Conservation (phyloP, 2,329 filamentous ascomycete genomes). For the Calonectria pseudoreteaudii region DNA sequence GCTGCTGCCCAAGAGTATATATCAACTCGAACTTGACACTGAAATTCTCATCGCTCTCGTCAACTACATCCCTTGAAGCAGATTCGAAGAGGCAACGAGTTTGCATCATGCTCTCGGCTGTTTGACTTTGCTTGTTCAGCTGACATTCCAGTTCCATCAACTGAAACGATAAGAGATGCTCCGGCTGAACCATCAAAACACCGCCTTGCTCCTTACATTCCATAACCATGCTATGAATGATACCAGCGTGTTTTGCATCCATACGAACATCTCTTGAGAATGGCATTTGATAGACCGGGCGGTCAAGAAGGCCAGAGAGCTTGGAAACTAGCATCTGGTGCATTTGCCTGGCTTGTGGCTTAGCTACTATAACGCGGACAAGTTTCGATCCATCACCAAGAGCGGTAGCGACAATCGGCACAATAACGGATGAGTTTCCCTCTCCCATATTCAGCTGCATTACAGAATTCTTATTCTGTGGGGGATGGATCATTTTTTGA, state of each 20-base stretch:
- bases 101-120: slow-evolving; percentile 51
- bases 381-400: slow-evolving; percentile 64
- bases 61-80: slow-evolving; percentile 66
- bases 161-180: slow-evolving; percentile 73
- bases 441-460: slow-evolving; percentile 80
- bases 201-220: slow-evolving; percentile 64
- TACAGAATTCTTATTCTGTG: slow-evolving; percentile 57
- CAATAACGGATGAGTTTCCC: slow-evolving; percentile 77
- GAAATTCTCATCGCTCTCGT: slow-evolving; percentile 75
- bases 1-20: slow-evolving; percentile 70
- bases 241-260: slow-evolving; percentile 37
- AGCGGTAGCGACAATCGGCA: slow-evolving; percentile 69
- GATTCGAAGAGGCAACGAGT: slow-evolving; percentile 59
- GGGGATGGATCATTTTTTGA: slow-evolving; percentile 62
- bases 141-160: slow-evolving; percentile 68
- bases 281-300: slow-evolving; percentile 67
- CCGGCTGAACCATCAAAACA: slow-evolving; percentile 71
- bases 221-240: slow-evolving; percentile 53
- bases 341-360: slow-evolving; percentile 72
- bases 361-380: slow-evolving; percentile 70
- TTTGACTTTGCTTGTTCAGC: slow-evolving; percentile 37
- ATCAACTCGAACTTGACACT: slow-evolving; percentile 71
- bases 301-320: slow-evolving; percentile 66
- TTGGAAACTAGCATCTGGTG: slow-evolving; percentile 46
- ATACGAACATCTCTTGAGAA: slow-evolving; percentile 65